These are phyloP conservation scores for Botrytis deweyae DNA, from an alignment of 2,329 filamentous ascomycete genomes.

Conservation along the genomic window DNA sequence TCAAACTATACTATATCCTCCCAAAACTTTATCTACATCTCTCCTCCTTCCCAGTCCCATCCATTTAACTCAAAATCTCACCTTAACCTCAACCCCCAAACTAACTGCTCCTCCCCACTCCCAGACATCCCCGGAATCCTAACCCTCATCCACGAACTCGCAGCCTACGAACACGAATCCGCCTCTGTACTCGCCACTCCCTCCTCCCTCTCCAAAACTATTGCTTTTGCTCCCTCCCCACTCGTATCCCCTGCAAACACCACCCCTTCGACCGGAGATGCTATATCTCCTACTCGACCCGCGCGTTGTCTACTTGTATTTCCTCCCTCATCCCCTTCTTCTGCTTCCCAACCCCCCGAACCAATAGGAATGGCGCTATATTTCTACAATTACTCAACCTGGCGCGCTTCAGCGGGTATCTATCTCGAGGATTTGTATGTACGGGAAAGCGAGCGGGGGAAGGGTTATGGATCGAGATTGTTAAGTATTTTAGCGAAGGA, in stretches of 20 bases:
- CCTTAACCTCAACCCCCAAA: not conserved
- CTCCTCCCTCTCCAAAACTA: slow-evolving; percentile 67
- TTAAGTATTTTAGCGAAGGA: slow-evolving; percentile 77
- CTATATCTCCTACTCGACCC: slow-evolving; percentile 57
- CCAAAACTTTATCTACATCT: not conserved
- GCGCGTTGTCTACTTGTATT: slow-evolving; percentile 68
- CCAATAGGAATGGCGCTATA: slow-evolving; percentile 79
- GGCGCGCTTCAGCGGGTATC: slow-evolving; percentile 82
- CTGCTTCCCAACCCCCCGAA: slow-evolving; percentile 40
- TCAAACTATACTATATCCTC: not conserved
- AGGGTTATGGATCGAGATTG: slow-evolving; percentile 76
- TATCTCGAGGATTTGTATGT: slow-evolving; percentile 96
- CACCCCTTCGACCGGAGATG: slow-evolving; percentile 47
- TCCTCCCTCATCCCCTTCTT: slow-evolving; percentile 46
- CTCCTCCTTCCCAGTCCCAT: not conserved
- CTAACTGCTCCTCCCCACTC: not conserved
- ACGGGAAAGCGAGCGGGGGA: slow-evolving; percentile 63
- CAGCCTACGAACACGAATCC: slow-evolving; percentile 80
- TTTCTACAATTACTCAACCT: slow-evolving; percentile 95
- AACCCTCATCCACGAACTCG: slow-evolving; percentile 77
- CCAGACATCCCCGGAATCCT: slow-evolving; percentile 82
- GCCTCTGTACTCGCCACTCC: slow-evolving; percentile 76
- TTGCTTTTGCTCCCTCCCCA: slow-evolving; percentile 67
- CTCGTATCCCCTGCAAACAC: slow-evolving; percentile 46
- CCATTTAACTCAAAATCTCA: not conserved